Base-by-base conservation (phyloP, 106 monocot species). In the Ottelia alismoides region DNA sequence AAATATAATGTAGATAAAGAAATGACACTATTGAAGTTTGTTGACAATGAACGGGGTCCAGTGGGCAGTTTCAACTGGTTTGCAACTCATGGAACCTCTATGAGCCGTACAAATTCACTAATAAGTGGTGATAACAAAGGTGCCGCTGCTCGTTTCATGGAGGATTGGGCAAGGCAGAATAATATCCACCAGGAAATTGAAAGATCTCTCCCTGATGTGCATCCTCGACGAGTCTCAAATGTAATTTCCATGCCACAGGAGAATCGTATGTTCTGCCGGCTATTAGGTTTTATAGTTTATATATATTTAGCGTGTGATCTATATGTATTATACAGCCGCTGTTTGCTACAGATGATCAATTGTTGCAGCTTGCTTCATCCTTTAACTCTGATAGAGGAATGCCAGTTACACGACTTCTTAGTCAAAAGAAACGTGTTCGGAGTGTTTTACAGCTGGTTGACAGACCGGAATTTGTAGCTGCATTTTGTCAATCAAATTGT, bases 91-190 rank as follows among this genome's bases (percentile, higher is more conserved):
- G 92, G 92, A 51, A 92, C 92, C 23, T 92, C 92, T 7, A 92
- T 87, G 92, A 76, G 92, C 48, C 79, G 83, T 1, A 87, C 82
- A 23, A 92, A 92, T 44, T 69, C 74, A 24, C 72, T 92, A 55
- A 80, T 87, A 55, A 92, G 87, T 51, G 92, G 92, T 31, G 92
- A 92, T 31, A 92, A 92, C 76, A 92, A 92, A 70, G 92, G 92
- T 21, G 92, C 87, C 20, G 92, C 92, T 70, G 87, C 92, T 50
- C 83, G 80, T 17, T 87, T 92, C 74, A 87, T 92, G 87, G 87
- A 92, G 60, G 83, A 92, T 32, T 87, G 92, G 92, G 75, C 72
- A 45, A 79, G 73, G 52, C 67, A 76, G 28, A 71, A 71, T 27
- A 62, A 59, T 57, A 65, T 71, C n/a, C 51, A 53, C 12, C 69